Percentiles rank a stretch among this genome's conserved stretches.
phyloP scores from a whole-genome alignment of 148 eudicot genomes.

The Nepenthes mirabilis region DNA sequence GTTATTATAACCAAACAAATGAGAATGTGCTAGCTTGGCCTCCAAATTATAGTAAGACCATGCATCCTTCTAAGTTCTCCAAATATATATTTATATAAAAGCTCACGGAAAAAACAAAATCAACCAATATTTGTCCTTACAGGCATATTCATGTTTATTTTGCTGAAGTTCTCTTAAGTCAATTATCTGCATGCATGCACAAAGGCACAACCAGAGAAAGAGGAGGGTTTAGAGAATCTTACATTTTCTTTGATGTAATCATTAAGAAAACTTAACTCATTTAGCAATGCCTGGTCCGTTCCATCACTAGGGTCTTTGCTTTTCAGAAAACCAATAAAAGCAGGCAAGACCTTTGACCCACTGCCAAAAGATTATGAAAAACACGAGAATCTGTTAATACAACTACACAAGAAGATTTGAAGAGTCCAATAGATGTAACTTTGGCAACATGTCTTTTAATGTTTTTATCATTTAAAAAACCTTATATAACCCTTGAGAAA shows the following conservation, averaged over 20 bases:
- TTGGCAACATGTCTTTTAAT: too few species aligned
- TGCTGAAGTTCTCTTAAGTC: too few species aligned
- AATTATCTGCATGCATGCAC: neutral
- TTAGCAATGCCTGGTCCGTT: conserved; percentile 64
- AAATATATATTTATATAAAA: too few species aligned
- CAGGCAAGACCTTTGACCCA: conserved; percentile 82
- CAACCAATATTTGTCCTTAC: too few species aligned
- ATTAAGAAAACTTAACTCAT: conserved; percentile 64
- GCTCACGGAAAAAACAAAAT: too few species aligned
- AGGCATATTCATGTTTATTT: too few species aligned
- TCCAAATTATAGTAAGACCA: neutral
- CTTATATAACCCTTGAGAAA: too few species aligned
- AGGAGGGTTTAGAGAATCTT: conserved; percentile 13
- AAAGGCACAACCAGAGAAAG: neutral
- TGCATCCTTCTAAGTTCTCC: too few species aligned
- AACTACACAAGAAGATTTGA: neutral
- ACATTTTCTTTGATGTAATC: conserved; percentile 70
- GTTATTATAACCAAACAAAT: too few species aligned
- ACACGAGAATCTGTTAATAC: conserved; percentile 3
- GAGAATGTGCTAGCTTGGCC: too few species aligned
- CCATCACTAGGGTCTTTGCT: conserved; percentile 88
- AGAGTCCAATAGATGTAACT: neutral
- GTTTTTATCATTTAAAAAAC: too few species aligned
- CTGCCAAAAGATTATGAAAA: conserved; percentile 28
- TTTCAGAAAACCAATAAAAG: conserved; percentile 77